These are phyloP conservation scores for Crucibulum laeve DNA, from an alignment of 768 basidiomycete genomes.

Conservation along the genomic window DNA sequence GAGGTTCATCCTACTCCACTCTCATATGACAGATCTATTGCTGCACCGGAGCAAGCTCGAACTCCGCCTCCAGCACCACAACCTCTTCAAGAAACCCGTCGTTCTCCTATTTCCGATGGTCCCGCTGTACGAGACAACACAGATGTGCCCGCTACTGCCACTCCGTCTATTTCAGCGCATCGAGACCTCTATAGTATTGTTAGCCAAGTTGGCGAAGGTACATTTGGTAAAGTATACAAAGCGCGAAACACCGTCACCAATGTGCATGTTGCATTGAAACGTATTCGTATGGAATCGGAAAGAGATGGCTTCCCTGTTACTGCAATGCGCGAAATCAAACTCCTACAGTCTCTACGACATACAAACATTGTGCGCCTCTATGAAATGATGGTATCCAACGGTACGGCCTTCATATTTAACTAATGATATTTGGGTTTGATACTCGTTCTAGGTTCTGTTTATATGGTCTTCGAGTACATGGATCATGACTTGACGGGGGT, in stretches of 20 bases:
- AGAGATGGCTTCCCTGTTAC: constrained; percentile 98
- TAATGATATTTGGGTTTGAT: constrained; percentile 5
- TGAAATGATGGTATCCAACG: constrained; percentile 99
- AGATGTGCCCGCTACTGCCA: constrained; percentile 4
- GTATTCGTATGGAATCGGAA: constrained; percentile 97
- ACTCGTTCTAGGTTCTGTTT: constrained; percentile 70
- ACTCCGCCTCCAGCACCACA: background rate
- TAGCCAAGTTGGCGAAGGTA: constrained; percentile 95
- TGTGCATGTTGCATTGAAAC: constrained; percentile 83
- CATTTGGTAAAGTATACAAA: constrained; percentile 97
- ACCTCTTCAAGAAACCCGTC: background rate
- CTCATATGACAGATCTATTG: too few species aligned
- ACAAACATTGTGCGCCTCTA: constrained; percentile 84
- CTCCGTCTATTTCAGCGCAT: constrained; percentile 16
- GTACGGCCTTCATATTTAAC: constrained; percentile 35
- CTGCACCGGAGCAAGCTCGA: too few species aligned
- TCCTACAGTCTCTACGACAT: constrained; percentile 88
- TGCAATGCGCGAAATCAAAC: constrained; percentile 97
- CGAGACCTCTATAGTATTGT: constrained; percentile 80
- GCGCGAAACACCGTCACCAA: constrained; percentile 81
- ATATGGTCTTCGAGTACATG: constrained; percentile 99
- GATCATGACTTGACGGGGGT: constrained; percentile 97
- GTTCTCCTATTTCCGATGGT: too few species aligned
- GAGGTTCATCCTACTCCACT: too few species aligned
- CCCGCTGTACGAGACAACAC: background rate